Conservation (phyloP, 2,329 filamentous ascomycete genomes). For the Gliomastix tumulicola region DNA sequence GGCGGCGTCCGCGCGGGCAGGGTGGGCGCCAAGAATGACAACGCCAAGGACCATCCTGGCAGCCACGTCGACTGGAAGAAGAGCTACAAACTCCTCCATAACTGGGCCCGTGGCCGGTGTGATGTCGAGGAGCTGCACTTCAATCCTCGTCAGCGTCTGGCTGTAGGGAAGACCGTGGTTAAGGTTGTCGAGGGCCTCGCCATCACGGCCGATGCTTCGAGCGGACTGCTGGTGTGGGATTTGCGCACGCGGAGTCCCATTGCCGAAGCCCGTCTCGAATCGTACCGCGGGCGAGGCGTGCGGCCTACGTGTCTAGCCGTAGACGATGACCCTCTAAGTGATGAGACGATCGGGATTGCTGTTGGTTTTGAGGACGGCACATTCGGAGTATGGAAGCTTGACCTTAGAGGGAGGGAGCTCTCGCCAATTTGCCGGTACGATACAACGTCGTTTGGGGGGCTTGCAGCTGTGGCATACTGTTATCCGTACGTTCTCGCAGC, state of each 20-base stretch:
- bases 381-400: slow-evolving; percentile 62
- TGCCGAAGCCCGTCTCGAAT: slow-evolving; percentile 34
- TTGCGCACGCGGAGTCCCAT: slow-evolving; percentile 57
- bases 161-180: slow-evolving; percentile 56
- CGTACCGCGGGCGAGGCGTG: slow-evolving; percentile 9
- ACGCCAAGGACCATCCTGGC: slow-evolving; percentile 26
- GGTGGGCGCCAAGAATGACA: slow-evolving; percentile 38
- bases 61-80: slow-evolving; percentile 71
- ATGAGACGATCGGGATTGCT: slow-evolving; percentile 48
- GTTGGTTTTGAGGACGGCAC: slow-evolving; percentile 67
- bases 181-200: slow-evolving; percentile 72
- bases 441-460: slow-evolving; percentile 54
- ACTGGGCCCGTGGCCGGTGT: slow-evolving; percentile 82
- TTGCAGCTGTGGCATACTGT: slow-evolving; percentile 65
- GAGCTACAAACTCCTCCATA: slow-evolving; percentile 82
- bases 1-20: not conserved
- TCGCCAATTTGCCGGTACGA: slow-evolving; percentile 49
- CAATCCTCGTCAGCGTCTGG: slow-evolving; percentile 4
- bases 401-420: slow-evolving; percentile 36
- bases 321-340: slow-evolving; percentile 40
- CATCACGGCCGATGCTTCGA: slow-evolving; percentile 63
- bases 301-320: slow-evolving; percentile 60
- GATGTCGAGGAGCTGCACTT: slow-evolving; percentile 72
- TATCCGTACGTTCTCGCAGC: slow-evolving; percentile 75
- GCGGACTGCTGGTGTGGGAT: slow-evolving; percentile 74